phyloP scores from a whole-genome alignment of 257 asterid genomes.

The Cruciata laevipes region DNA sequence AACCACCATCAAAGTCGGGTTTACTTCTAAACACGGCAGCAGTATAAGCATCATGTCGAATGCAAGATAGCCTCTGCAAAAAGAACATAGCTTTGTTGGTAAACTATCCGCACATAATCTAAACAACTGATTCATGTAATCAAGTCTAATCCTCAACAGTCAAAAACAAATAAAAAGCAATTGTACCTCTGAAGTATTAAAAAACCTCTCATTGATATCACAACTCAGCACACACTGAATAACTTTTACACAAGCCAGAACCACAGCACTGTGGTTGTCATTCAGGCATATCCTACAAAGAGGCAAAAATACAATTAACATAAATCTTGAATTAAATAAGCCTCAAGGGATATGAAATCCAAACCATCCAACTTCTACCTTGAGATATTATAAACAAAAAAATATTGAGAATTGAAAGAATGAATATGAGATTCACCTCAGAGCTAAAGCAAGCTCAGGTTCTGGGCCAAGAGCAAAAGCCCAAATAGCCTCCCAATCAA shows the following conservation, averaged over 20 bases:
- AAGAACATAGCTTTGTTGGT: slow-evolving; percentile 18
- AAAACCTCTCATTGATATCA: slow-evolving; percentile 52
- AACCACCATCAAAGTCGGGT: slow-evolving; percentile 68
- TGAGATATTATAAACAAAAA: background rate
- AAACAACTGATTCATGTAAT: background rate
- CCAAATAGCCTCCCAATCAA: slow-evolving; percentile 98
- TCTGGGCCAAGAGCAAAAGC: slow-evolving; percentile 96
- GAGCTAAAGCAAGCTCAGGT: slow-evolving; percentile 87
- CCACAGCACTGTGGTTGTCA: slow-evolving; percentile 78
- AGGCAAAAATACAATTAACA: slow-evolving; percentile 11
- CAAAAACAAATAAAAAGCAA: slow-evolving; percentile 15
- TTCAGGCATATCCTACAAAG: slow-evolving; percentile 69
- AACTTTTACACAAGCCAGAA: slow-evolving; percentile 78
- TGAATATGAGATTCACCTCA: slow-evolving; percentile 40
- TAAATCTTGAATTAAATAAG: background rate
- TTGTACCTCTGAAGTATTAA: slow-evolving; percentile 67
- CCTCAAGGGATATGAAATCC: background rate
- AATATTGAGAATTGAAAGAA: background rate
- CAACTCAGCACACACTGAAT: slow-evolving; percentile 62
- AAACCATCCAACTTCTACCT: background rate
- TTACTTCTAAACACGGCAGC: slow-evolving; percentile 92
- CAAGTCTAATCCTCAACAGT: background rate
- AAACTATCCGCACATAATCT: background rate
- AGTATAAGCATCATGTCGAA: slow-evolving; percentile 43
- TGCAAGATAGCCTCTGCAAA: slow-evolving; percentile 59